Percentiles rank a stretch among this genome's conserved stretches.
Evolutionary conservation across 1,139 yeast genomes (phyloP).

Genomic region (Chernovozyma sophiae-reginae): DNA sequence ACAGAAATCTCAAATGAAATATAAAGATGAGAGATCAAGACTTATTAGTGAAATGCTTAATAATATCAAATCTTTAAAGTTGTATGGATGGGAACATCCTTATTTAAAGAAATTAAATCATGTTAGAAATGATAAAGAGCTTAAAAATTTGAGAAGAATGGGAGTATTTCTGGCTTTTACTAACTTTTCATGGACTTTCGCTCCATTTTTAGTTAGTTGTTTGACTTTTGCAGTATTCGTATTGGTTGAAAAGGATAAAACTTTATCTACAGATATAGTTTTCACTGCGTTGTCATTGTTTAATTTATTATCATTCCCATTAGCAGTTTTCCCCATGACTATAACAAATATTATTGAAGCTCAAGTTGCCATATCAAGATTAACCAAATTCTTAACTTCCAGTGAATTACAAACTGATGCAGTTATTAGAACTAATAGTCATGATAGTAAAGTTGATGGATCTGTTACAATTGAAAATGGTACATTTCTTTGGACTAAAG

Average conservation of each 20-base stretch:
- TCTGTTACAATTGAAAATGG: slow-evolving; percentile 69
- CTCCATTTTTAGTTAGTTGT: slow-evolving; percentile 90
- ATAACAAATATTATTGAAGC: slow-evolving; percentile 85
- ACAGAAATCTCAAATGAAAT: slow-evolving; percentile 56
- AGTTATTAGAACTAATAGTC: slow-evolving; percentile 54
- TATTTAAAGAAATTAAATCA: slow-evolving; percentile 66
- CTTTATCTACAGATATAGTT: slow-evolving; percentile 86
- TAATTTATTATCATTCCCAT: slow-evolving; percentile 84
- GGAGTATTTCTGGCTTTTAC: slow-evolving; percentile 74
- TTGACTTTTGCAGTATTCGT: slow-evolving; percentile 87
- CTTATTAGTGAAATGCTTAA: slow-evolving; percentile 81
- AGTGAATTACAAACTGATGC: slow-evolving; percentile 84
- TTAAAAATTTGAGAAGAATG: slow-evolving; percentile 69
- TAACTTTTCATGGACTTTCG: slow-evolving; percentile 76
- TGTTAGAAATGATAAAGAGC: slow-evolving; percentile 88
- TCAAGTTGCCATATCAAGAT: slow-evolving; percentile 78
- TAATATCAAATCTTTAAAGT: slow-evolving; percentile 85
- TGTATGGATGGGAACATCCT: slow-evolving; percentile 94
- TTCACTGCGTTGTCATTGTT: slow-evolving; percentile 91
- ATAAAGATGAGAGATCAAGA: slow-evolving; percentile 48
- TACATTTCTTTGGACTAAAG: slow-evolving; percentile 85
- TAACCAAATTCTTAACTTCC: slow-evolving; percentile 65
- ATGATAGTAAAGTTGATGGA: slow-evolving; percentile 55
- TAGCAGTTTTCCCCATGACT: slow-evolving; percentile 91
- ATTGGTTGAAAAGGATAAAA: slow-evolving; percentile 51